Conservation (phyloP, 768 basidiomycete genomes). For the Suillus plorans region DNA sequence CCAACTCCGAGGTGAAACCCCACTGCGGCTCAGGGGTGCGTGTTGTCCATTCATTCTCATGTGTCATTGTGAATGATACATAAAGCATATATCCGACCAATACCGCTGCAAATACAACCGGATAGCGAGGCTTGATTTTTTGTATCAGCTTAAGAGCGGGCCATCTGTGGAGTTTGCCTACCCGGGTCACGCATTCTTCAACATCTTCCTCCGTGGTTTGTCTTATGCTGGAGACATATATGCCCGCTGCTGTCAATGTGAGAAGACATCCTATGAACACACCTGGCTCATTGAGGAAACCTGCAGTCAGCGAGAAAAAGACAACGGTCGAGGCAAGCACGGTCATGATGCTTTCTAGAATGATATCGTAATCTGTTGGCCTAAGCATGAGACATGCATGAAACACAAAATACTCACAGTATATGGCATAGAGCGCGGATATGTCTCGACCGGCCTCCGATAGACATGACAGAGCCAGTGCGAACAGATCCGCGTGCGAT, state of each 20-base stretch:
- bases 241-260: not conserved
- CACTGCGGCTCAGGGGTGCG: not conserved
- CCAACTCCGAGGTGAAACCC: not conserved
- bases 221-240: not conserved
- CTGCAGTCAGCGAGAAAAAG: not conserved
- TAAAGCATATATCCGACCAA: constrained; percentile 3
- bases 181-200: not conserved
- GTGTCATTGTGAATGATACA: not conserved
- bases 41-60: constrained; percentile 3
- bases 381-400: constrained; percentile 1
- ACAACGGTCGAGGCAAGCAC: constrained; percentile 20
- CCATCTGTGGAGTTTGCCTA: not conserved
- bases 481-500: not conserved
- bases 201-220: not conserved
- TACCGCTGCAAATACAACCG: not conserved
- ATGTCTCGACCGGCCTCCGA: constrained; percentile 21
- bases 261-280: not conserved
- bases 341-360: constrained; percentile 24
- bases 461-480: constrained; percentile 4
- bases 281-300: not conserved
- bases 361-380: constrained; percentile 30
- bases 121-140: not conserved
- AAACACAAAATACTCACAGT: constrained; percentile 18
- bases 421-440: constrained; percentile 20
- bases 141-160: not conserved